Evolutionary conservation across 1,284 basidiomycete species (phyloP), one percentile per base, ranked within the genome.

Genomic region (Cutaneotrichosporon cutaneum): DNA sequence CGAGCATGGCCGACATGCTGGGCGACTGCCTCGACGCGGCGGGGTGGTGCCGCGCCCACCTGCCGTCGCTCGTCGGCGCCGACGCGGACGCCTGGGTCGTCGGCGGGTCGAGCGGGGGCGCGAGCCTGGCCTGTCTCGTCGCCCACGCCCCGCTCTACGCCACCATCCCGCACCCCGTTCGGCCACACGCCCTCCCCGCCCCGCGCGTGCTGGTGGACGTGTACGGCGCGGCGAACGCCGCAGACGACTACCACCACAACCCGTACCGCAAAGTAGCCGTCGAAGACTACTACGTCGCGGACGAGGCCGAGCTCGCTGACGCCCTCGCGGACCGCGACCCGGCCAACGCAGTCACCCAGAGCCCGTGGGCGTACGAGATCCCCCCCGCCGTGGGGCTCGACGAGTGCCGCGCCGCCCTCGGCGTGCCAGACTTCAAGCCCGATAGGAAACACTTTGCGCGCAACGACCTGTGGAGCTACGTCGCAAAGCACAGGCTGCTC

Each of bases 81-180:
- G 67, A 69, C 39, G 24, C 70, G 9, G 54, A 62, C 4, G 45
- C 57, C 21, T 73, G 66, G 48, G 64, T 68, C 30, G 65, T 71
- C 6, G 73, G 55, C 18, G 74, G 74, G 4, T 60, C 59, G 21
- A 39, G 30, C 8, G 55, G 57, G 3, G 63, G 63, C 2, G 63
- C 58, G 22, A 58, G 54, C 3, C 33, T 62, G n/a, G 58, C 54
- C 0, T 58, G 60, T 10, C 51, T 48, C 18, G 47, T 39, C 5
- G 56, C 56, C 8, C 50, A 54, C 18, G 39, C 39, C 16, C 39
- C 39, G 7, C 16, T 42, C 18, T 42, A 18, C 18, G 5, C 16
- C 35, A 13, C 35, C 16, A 16, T 13, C 35, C 35, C 35, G 13
- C 16, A 36, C 35, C 35, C 10, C 35, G 3, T 16, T n/a, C n/a